Evolutionary conservation across 345 rosid species (phyloP).

Genomic region (Noccaea caerulescens): DNA sequence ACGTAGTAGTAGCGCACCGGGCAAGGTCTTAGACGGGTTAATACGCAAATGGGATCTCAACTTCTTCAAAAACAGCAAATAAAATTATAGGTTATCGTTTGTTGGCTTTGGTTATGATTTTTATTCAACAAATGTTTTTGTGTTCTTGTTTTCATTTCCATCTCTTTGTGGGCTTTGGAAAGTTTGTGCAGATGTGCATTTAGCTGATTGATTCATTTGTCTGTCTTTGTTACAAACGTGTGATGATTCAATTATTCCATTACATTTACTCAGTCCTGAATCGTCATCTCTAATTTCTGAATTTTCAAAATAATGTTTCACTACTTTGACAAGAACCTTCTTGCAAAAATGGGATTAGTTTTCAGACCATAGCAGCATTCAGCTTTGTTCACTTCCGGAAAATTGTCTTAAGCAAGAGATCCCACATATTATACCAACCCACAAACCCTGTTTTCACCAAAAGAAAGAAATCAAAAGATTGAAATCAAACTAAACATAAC

Average conservation of each 20-base stretch:
- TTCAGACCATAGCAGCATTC: constrained; percentile 10
- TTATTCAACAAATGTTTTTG: constrained; percentile 19
- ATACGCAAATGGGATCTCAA: constrained; percentile 81
- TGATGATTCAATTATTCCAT: constrained; percentile 11
- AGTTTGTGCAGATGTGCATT: neutral
- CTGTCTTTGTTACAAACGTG: neutral
- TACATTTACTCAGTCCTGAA: neutral
- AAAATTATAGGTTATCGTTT: constrained; percentile 23
- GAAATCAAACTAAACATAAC: too few species aligned
- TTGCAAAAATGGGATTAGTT: neutral
- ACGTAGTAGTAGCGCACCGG: constrained; percentile 64
- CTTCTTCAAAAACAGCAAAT: constrained; percentile 60
- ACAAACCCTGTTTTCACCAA: constrained; percentile 57
- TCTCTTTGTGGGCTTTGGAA: neutral
- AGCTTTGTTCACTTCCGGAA: constrained; percentile 56
- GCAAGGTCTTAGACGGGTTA: constrained; percentile 73
- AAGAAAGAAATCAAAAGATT: neutral
- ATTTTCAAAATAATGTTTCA: neutral
- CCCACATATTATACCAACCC: constrained; percentile 78
- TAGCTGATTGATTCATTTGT: too few species aligned
- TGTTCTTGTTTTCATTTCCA: neutral
- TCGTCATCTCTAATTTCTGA: neutral
- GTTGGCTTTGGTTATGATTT: constrained; percentile 35
- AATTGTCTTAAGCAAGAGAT: constrained; percentile 50
- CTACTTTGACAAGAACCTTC: neutral